Base-by-base conservation (phyloP, 352 stramenopile genomes). In the Aphanomyces cochlioides region DNA sequence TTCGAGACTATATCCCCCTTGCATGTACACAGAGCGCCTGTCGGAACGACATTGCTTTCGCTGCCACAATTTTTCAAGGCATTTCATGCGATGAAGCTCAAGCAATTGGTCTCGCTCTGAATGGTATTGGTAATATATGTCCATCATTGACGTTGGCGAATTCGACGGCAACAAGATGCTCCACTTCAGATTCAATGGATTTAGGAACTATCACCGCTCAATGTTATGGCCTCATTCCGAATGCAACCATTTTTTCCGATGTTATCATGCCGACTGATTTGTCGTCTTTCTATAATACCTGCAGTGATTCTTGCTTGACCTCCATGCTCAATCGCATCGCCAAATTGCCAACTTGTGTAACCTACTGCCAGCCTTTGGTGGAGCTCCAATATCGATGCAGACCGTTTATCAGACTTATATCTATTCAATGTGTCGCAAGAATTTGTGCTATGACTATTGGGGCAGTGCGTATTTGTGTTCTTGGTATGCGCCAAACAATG, bases 301-400 rank as follows among this genome's bases (percentile, higher is more conserved):
- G 28, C 28, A 28, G 0, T 28, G 28, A 28, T 19, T 53, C 45
- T 15, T 53, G 45, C n/a, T 15, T 53, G 45, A 53, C 45, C 13
- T 53, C 45, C 45, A 53, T 53, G 45, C 45, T 53, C 13, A 53
- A 53, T 19, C 45, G 45, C 13, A 53, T 53, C 45, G n/a, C 13
- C 45, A 53, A 15, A 19, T 19, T 53, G 45, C n/a, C 45, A 2
- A 19, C 13, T 53, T 53, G 45, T 53, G 1, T n/a, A 15, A 2
- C n/a, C 2, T 1, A 15, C 13, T 53, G 45, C n/a, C 45, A 53
- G 1, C 2, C 13, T 19, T 53, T 53, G 45, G 45, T 19, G 45
- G 45, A 19, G 45, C 45, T 19, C 45, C 45, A 15, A 19, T 53
- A 15, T 53, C 45, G 13, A 15, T 19, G 13, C 13, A 53, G n/a